A percentile compares a stretch with the other conserved stretches of the same genome.
Conservation (phyloP, 495 filamentous ascomycete genomes). For the Thermochaetoides thermophila region DNA sequence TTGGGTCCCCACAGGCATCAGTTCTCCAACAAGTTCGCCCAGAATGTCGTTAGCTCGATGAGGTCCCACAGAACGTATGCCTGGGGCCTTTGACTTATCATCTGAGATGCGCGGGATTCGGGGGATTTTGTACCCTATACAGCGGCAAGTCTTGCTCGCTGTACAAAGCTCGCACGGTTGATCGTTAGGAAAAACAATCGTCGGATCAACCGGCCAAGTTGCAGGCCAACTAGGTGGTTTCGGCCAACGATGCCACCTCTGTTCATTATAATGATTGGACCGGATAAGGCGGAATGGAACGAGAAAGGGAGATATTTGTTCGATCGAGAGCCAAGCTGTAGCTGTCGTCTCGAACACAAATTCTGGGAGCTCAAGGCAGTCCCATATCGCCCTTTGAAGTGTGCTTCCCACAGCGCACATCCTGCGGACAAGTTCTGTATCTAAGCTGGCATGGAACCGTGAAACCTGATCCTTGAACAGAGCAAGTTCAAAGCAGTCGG, state of each 20-base stretch:
- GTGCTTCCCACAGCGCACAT: slow-evolving; percentile 12
- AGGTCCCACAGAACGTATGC: slow-evolving; percentile 9
- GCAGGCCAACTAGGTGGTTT: slow-evolving; percentile 10
- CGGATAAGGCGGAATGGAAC: slow-evolving; percentile 8
- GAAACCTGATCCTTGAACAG: slow-evolving; percentile 11
- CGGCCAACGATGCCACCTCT: slow-evolving; percentile 5
- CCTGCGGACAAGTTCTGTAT: slow-evolving; percentile 6
- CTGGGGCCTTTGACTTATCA: slow-evolving; percentile 8
- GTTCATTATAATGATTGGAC: slow-evolving; percentile 7
- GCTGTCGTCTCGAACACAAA: slow-evolving; percentile 14
- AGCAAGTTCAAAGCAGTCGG: slow-evolving; percentile 9
- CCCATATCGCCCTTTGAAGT: slow-evolving; percentile 11
- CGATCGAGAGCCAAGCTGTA: slow-evolving; percentile 4
- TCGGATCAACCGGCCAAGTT: slow-evolving; percentile 15
- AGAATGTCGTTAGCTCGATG: slow-evolving; percentile 7
- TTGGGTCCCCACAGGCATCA: slow-evolving; percentile 9
- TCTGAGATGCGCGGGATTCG: slow-evolving; percentile 11
- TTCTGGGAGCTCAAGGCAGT: slow-evolving; percentile 12
- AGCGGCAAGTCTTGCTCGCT: slow-evolving; percentile 8
- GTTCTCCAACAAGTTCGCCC: slow-evolving; percentile 18
- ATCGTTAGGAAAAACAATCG: slow-evolving; percentile 1
- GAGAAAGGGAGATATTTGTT: slow-evolving; percentile 10
- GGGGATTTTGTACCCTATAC: slow-evolving; percentile 5
- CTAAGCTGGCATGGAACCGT: slow-evolving; percentile 10
- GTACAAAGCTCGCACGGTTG: slow-evolving; percentile 11